Evolutionary conservation across 2,329 filamentous ascomycete species (phyloP), one percentile per base, ranked within the genome.

Genomic region (Xylariaceae sp.): DNA sequence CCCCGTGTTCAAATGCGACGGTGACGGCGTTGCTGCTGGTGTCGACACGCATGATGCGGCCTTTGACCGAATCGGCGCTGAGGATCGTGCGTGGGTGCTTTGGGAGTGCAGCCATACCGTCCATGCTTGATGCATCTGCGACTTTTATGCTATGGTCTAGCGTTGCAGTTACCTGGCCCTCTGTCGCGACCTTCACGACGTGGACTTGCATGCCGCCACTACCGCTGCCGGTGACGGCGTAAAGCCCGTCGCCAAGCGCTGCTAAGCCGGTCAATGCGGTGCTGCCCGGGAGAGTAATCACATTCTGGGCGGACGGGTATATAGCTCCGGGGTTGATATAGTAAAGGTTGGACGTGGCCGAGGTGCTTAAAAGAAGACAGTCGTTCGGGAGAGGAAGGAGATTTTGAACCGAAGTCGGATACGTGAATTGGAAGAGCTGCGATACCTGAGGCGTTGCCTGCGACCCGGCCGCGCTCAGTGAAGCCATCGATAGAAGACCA

Each of bases 31-130:
- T 18, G 3, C 49, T 47, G 22, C 2, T 22, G 0, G 61, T 64
- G 43, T 64, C 39, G 32, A 64, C 44, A 34, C 45, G 48, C 7
- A 61, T 19, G 16, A 64, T 61, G 32, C 57, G 57, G 1, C 62
- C 62, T 3, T 32, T 43, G 5, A 56, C 48, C 7, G 57, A 49
- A 43, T 63, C 62, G 21, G 57, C 59, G 46, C 42, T 44, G 19
- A 64, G 43, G 13, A 64, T 30, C 2, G 54, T 53, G 32, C 48
- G 48, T 39, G 61, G 58, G 3, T 58, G 22, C 2, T 36, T 37
- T 5, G 61, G 60, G 5, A 64, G 40, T n/a, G 60, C 47, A 7
- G 57, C 44, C 53, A 60, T 58, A 5, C 62, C 62, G 21, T 58
- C 53, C 47, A 63, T 53, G 16, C 46, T 60, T 15, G 7, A 16